Evolutionary conservation across 495 filamentous ascomycete species (phyloP).

Genomic region (Hypoxylon rickii): DNA sequence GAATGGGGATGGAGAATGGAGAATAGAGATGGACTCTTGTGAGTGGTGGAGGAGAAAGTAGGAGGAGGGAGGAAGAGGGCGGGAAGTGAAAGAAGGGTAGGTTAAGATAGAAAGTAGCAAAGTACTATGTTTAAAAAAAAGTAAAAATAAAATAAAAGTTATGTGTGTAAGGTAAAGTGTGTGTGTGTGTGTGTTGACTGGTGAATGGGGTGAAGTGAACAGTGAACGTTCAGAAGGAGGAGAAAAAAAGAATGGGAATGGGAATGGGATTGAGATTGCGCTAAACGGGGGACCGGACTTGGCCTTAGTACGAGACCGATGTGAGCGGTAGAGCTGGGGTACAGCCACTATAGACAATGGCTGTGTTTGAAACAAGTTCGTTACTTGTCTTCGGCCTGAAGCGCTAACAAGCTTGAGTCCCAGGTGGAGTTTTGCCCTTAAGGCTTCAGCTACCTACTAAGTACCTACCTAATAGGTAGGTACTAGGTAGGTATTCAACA

Average conservation of each 20-base stretch:
- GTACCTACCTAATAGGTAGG: conserved; percentile 1
- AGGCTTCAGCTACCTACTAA: not conserved
- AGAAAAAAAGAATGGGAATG: conserved; percentile 28
- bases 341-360: conserved; percentile 37
- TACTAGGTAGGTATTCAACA: not conserved
- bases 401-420: conserved; percentile 25
- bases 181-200: conserved; percentile 37
- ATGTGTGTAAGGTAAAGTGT: conserved; percentile 28
- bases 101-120: too few relatives aligned
- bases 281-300: conserved; percentile 22
- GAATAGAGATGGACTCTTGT: conserved; percentile 18
- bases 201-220: conserved; percentile 34
- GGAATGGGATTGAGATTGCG: conserved; percentile 34
- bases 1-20: conserved; percentile 1
- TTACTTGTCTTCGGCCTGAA: conserved; percentile 32
- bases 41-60: conserved; percentile 16
- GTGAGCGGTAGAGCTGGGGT: conserved; percentile 33
- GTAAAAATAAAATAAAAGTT: too few relatives aligned
- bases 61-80: conserved; percentile 27
- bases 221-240: conserved; percentile 6
- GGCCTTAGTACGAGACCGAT: conserved; percentile 27
- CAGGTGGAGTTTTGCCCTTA: conserved; percentile 10
- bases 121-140: too few relatives aligned
- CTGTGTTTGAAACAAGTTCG: conserved; percentile 37
- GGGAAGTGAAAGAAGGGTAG: too few relatives aligned